Percentiles rank a stretch among this genome's conserved stretches.
Conservation (phyloP, 176 grass and related monocot genomes). For the Oryza glaberrima region DNA sequence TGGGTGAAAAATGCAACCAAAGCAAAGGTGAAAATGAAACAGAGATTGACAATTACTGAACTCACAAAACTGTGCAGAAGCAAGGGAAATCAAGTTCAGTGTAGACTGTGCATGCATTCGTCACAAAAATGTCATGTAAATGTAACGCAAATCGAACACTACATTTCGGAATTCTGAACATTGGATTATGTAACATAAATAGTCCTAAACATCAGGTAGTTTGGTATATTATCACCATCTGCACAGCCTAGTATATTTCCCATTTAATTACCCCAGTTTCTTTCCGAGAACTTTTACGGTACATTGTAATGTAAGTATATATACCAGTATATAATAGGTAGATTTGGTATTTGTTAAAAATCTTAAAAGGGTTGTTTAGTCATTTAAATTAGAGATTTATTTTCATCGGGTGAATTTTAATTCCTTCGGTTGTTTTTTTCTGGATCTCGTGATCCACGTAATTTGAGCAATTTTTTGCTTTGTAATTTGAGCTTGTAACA, state of each 20-base stretch:
- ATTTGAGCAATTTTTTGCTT: too few species aligned
- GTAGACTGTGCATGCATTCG: not conserved
- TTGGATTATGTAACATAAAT: not conserved
- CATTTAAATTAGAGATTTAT: too few species aligned
- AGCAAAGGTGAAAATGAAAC: too few species aligned
- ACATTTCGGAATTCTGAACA: conserved; percentile 4
- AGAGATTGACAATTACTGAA: not conserved
- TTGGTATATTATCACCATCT: conserved; percentile 6
- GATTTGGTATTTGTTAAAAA: too few species aligned
- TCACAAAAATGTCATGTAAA: conserved; percentile 10
- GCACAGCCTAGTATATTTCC: not conserved
- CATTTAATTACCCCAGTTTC: not conserved
- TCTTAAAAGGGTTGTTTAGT: too few species aligned
- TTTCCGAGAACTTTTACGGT: too few species aligned
- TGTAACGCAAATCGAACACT: not conserved
- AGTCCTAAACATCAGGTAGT: not conserved
- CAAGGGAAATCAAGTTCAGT: not conserved
- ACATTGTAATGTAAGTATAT: too few species aligned
- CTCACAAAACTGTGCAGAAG: not conserved
- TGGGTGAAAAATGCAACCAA: not conserved
- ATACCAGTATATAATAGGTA: too few species aligned
- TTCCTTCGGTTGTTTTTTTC: too few species aligned
- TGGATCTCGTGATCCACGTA: too few species aligned
- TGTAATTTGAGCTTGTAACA: too few species aligned
- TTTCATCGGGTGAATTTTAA: too few species aligned